These are phyloP conservation scores for Lactarius deliciosus DNA, from an alignment of 768 basidiomycete species.

Conservation along the genomic window DNA sequence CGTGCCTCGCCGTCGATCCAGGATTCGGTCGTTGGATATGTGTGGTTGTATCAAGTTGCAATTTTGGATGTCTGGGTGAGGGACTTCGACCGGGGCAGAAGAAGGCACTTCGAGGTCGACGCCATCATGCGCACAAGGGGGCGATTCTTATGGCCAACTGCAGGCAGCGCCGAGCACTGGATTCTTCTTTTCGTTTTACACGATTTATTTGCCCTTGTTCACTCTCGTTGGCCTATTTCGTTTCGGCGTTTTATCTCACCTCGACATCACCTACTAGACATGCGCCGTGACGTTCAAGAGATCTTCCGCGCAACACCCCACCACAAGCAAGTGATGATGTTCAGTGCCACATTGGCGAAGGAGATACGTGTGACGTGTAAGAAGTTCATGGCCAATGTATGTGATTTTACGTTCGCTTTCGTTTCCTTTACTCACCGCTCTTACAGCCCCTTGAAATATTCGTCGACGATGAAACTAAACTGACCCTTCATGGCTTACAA, in stretches of 20 bases:
- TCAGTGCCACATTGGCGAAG: constrained; percentile 96
- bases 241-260: constrained; percentile 59
- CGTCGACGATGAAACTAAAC: constrained; percentile 98
- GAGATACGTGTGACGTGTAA: constrained; percentile 98
- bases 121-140: constrained; percentile 12
- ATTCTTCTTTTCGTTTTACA: constrained; percentile 33
- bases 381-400: constrained; percentile 98
- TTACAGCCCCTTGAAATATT: constrained; percentile 96
- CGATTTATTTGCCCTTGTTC: constrained; percentile 48
- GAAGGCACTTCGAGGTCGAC: constrained; percentile 28
- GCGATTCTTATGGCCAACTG: constrained; percentile 20
- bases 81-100: constrained; percentile 17
- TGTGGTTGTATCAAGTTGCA: constrained; percentile 23
- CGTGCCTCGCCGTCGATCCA: constrained; percentile 27
- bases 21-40: constrained; percentile 31
- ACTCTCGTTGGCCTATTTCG: constrained; percentile 51
- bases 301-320: constrained; percentile 98
- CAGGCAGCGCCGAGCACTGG: constrained; percentile 21
- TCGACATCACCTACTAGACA: constrained; percentile 84
- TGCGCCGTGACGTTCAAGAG: constrained; percentile 99
- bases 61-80: constrained; percentile 15
- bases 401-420: constrained; percentile 37
- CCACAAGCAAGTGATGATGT: constrained; percentile 99
- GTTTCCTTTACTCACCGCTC: constrained; percentile 15
- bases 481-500: constrained; percentile 96